These are phyloP conservation scores for Paraconiothyrium brasiliense DNA, from an alignment of 2,329 filamentous ascomycete genomes.

Conservation along the genomic window DNA sequence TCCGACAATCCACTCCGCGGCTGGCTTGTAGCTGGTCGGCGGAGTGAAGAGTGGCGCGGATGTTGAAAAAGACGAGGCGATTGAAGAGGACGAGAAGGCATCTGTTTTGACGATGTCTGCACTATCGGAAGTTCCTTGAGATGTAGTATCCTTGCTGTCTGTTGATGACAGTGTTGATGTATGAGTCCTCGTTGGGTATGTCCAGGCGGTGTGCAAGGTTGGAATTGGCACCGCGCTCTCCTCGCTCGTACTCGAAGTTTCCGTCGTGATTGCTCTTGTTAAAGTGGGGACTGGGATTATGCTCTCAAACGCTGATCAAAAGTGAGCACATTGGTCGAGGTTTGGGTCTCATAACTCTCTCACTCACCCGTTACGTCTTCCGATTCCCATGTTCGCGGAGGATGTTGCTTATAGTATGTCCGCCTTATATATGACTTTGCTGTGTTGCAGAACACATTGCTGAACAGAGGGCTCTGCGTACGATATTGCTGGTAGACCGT, in stretches of 20 bases:
- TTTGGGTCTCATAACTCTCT: neutral
- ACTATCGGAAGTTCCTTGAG: neutral
- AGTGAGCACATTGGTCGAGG: neutral
- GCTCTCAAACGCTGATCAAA: no score
- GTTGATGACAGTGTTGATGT: neutral
- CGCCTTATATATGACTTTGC: neutral
- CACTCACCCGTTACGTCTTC: neutral
- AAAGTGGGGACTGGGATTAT: neutral
- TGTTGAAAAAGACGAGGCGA: neutral
- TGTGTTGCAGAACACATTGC: neutral
- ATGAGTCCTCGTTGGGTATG: no score
- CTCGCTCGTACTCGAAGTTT: neutral
- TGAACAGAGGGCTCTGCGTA: neutral
- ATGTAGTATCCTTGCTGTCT: neutral
- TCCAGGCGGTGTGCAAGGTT: no score
- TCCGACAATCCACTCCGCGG: neutral
- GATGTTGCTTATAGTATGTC: neutral
- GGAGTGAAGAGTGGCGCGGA: neutral
- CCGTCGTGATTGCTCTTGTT: neutral
- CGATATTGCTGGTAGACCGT: neutral
- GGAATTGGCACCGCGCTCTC: neutral
- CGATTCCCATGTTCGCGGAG: neutral
- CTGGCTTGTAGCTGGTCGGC: neutral
- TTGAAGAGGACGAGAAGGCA: neutral
- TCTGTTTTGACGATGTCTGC: neutral